Base-by-base conservation (phyloP, 257 asterid genomes). In the Hygrophila difformis region DNA sequence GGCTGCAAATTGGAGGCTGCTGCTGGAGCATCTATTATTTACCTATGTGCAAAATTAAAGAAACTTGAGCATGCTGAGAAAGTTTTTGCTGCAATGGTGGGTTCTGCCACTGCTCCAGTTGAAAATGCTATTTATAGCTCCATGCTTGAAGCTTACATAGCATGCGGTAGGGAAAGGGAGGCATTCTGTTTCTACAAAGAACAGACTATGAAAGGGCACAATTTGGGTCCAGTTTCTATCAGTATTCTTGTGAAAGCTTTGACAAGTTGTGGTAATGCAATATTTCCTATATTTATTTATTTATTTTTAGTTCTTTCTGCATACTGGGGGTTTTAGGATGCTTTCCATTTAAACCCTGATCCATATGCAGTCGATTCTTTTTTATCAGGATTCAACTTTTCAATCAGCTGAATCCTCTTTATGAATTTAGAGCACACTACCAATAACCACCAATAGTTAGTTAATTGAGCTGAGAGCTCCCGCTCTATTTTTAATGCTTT, bases 211-310 rank as follows among this genome's bases (percentile, higher is more conserved):
- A 71, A 73, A 73, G 93, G 84, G 42, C 72, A 68, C 53, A 57
- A 60, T 44, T 61, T 85, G n/a, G 93, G 79, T 56, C 79, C 96
- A 20, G 77, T 89, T 61, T 78, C 94, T 34, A 62, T 85, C 63
- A 89, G 97, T 79, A 62, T 74, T 63, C 94, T 89, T 11, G 93
- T 89, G 73, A 89, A 82, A 63, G 78, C 93, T 33, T 58, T 89
- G 75, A 45, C 77, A 20, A 64, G 63, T 47, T 63, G 70, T 35
- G 93, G 97, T 89, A 74, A 66, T 84, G 54, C 48, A 11, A 39
- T 18, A 16, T 18, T 20, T 47, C 62, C 24, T 34, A 22, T 51
- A 17, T n/a, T 53, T 41, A 42, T 33, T n/a, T 19, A 37, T 43
- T 37, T 17, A 0, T 44, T 18, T 31, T 39, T 20, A 39, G 31